These are phyloP conservation scores for Aspergillus coremiiformis DNA, from an alignment of 495 filamentous ascomycete genomes.

Conservation along the genomic window DNA sequence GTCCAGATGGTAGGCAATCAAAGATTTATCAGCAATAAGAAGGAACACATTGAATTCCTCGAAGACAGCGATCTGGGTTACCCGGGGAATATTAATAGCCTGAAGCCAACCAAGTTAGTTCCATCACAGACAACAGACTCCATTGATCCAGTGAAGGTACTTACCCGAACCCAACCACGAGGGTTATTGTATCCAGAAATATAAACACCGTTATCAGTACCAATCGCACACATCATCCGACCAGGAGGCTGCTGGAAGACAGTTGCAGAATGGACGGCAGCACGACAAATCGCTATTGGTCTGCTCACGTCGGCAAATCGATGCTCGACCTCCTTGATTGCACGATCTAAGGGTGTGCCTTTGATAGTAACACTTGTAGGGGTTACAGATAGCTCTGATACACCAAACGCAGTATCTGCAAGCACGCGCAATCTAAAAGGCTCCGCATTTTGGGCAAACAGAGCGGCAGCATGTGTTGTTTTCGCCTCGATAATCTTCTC, in stretches of 20 bases:
- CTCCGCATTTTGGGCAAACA: constrained; percentile 91
- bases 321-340: constrained; percentile 80
- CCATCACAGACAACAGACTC: neutral
- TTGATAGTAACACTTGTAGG: constrained; percentile 60
- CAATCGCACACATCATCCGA: constrained; percentile 85
- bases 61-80: constrained; percentile 89
- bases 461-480: constrained; percentile 77
- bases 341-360: constrained; percentile 85
- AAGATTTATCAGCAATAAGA: constrained; percentile 79
- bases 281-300: constrained; percentile 69
- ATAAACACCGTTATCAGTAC: constrained; percentile 90
- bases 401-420: constrained; percentile 84
- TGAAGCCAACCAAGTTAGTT: constrained; percentile 27
- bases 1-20: constrained; percentile 93
- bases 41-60: constrained; percentile 93
- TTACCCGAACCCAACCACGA: constrained; percentile 78
- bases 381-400: constrained; percentile 53
- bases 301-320: constrained; percentile 57
- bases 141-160: constrained; percentile 11
- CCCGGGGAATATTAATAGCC: constrained; percentile 64
- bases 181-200: constrained; percentile 79
- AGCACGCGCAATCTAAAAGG: constrained; percentile 89
- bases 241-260: constrained; percentile 69
- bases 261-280: constrained; percentile 86
- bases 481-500: constrained; percentile 91